phyloP scores from a whole-genome alignment of 2,329 filamentous ascomycete genomes.

The Chaetomium olivaceum region DNA sequence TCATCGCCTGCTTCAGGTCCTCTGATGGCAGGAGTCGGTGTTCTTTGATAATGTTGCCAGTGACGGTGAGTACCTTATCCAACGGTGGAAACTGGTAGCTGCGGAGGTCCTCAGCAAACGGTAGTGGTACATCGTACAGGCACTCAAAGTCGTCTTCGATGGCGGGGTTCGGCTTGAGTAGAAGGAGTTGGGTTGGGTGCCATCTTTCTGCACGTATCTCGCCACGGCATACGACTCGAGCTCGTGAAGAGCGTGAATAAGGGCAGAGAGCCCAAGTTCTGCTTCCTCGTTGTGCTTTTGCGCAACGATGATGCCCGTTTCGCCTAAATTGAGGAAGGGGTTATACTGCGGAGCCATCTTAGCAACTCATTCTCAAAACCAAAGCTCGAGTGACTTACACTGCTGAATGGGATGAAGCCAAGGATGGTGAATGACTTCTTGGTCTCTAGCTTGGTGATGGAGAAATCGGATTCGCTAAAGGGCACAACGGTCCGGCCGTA shows the following conservation, averaged over 20 bases:
- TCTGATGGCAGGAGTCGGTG: constrained; percentile 81
- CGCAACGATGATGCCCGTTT: constrained; percentile 73
- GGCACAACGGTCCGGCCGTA: constrained; percentile 91
- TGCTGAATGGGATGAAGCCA: constrained; percentile 74
- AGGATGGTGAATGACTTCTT: constrained; percentile 74
- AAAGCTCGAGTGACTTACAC: constrained; percentile 19
- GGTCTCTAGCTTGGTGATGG: constrained; percentile 85
- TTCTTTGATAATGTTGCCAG: constrained; percentile 74
- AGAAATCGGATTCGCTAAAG: constrained; percentile 82
- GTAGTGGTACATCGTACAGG: constrained; percentile 84
- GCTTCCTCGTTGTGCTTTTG: constrained; percentile 79
- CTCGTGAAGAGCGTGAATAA: constrained; percentile 85
- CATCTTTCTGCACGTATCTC: constrained; percentile 80
- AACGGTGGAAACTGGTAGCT: constrained; percentile 90
- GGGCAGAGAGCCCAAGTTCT: constrained; percentile 79
- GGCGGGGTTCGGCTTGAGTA: constrained; percentile 70
- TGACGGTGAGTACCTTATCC: constrained; percentile 84
- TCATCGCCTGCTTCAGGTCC: constrained; percentile 78
- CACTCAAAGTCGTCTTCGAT: constrained; percentile 79
- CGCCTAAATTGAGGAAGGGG: constrained; percentile 81
- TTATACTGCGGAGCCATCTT: constrained; percentile 60
- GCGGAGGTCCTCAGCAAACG: constrained; percentile 89
- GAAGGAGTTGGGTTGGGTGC: constrained; percentile 74
- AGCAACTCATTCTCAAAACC: constrained; percentile 14
- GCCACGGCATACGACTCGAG: constrained; percentile 84